Conservation (phyloP, 768 basidiomycete species). For the Galerina marginata region DNA sequence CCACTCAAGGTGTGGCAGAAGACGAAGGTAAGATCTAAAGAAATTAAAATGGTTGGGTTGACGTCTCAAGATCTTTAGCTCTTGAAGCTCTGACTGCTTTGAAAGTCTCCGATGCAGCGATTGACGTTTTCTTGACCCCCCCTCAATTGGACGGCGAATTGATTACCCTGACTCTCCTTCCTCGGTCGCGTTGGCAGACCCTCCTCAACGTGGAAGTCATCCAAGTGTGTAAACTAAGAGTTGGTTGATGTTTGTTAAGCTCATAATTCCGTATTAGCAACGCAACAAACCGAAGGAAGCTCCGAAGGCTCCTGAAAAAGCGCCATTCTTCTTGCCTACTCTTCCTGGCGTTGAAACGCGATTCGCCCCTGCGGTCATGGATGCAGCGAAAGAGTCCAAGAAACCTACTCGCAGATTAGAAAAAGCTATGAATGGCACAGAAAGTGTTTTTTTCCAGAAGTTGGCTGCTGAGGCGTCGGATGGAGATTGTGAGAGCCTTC, state of each 20-base stretch:
- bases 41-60: background rate
- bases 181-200: conserved; percentile 95
- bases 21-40: conserved; percentile 66
- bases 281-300: conserved; percentile 97
- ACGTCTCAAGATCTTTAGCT: conserved; percentile 42
- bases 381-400: conserved; percentile 37
- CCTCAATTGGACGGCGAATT: conserved; percentile 88
- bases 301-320: conserved; percentile 92
- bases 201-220: conserved; percentile 96
- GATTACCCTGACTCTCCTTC: conserved; percentile 91
- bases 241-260: background rate
- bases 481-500: conserved; percentile 68
- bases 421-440: conserved; percentile 52
- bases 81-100: conserved; percentile 74
- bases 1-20: conserved; percentile 81
- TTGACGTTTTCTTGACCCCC: conserved; percentile 83
- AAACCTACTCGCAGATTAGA: conserved; percentile 59
- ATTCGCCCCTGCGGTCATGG: conserved; percentile 64
- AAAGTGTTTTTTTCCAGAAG: conserved; percentile 75
- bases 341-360: conserved; percentile 85
- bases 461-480: conserved; percentile 58
- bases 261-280: conserved; percentile 54
- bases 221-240: conserved; percentile 53
- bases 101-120: conserved; percentile 59
- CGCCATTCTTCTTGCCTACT: conserved; percentile 97